Base-by-base conservation (phyloP, 108 stramenopile genomes). In the Cyclotella choctawhatcheeana region DNA sequence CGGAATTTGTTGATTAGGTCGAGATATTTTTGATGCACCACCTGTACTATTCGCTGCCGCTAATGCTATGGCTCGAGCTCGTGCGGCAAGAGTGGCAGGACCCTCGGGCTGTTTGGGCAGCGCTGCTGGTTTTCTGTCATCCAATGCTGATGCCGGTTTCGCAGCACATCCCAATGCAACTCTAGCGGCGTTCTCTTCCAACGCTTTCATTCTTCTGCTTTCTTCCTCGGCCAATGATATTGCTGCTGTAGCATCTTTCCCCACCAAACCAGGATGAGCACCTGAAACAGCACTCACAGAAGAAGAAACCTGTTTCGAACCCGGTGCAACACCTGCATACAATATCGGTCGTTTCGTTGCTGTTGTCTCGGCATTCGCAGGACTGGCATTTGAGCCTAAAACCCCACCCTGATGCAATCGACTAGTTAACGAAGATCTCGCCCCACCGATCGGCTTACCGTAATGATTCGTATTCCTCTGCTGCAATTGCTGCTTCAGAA, bases 301-400 rank as follows among this genome's bases (percentile, higher is more conserved):
- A 30, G 89, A 89, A 58, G 81, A 44, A 25, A 89, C 82, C 66
- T 92, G 91, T 25, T 65, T 67, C 44, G 88, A 89, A 43, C 89
- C 89, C 2, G 88, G 87, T 21, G 90, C 89, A 77, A 94, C 89
- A 6, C 93, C 93, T 3, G 86, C 93, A 58, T 86, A 90, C 34
- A 92, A 65, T 43, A 91, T 85, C 45, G 83, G 70, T 21, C 83
- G 74, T 20, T 64, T 63, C 0, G 44, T 40, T 34, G 79, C 27
- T 31, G 58, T 22, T 6, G 26, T 37, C 12, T 26, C 24, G 16
- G 65, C 21, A 17, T 44, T 25, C 8, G 8, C 43, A 20, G 30
- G 18, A 7, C 37, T 29, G 7, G 56, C 67, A 53, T 32, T 37
- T n/a, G 62, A 40, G 33, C 77, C 71, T 16, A 74, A 33, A 25